Evolutionary conservation across 2,329 filamentous ascomycete genomes (phyloP).

Genomic region (Lomentospora prolificans): DNA sequence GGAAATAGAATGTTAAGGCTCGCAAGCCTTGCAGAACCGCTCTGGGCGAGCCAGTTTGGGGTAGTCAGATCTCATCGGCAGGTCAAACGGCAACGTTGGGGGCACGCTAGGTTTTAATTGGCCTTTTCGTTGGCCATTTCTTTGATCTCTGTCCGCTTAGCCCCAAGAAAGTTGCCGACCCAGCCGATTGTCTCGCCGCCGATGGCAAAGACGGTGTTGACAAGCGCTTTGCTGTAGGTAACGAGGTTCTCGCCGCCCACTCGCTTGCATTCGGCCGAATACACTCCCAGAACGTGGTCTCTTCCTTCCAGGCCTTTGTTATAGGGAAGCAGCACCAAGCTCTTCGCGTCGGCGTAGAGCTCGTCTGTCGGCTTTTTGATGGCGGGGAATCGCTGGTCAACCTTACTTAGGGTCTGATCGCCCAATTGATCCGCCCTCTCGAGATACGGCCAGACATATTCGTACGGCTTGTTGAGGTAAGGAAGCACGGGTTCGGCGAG

Average conservation of each 20-base stretch:
- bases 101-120: slow-evolving; percentile 29
- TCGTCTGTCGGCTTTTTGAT: slow-evolving; percentile 68
- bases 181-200: slow-evolving; percentile 54
- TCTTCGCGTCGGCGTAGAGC: slow-evolving; percentile 54
- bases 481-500: slow-evolving; percentile 71
- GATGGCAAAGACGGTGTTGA: slow-evolving; percentile 58
- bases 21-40: too few species aligned
- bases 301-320: slow-evolving; percentile 51
- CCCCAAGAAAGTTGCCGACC: slow-evolving; percentile 47
- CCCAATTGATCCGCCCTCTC: slow-evolving; percentile 70
- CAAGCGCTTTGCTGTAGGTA: slow-evolving; percentile 58
- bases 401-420: slow-evolving; percentile 57
- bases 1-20: too few species aligned
- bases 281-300: slow-evolving; percentile 50
- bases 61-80: too few species aligned
- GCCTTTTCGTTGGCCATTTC: slow-evolving; percentile 42
- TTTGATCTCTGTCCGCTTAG: slow-evolving; percentile 53
- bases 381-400: slow-evolving; percentile 62
- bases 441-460: slow-evolving; percentile 77
- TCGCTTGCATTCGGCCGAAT: slow-evolving; percentile 51
- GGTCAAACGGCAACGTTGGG: too few species aligned
- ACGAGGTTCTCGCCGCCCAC: slow-evolving; percentile 53
- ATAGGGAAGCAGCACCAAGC: slow-evolving; percentile 51
- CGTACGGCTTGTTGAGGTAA: slow-evolving; percentile 69
- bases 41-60: too few species aligned